Evolutionary conservation across 129 eudicot species (phyloP), one percentile per base, ranked within the genome.

Genomic region (Centella asiatica): DNA sequence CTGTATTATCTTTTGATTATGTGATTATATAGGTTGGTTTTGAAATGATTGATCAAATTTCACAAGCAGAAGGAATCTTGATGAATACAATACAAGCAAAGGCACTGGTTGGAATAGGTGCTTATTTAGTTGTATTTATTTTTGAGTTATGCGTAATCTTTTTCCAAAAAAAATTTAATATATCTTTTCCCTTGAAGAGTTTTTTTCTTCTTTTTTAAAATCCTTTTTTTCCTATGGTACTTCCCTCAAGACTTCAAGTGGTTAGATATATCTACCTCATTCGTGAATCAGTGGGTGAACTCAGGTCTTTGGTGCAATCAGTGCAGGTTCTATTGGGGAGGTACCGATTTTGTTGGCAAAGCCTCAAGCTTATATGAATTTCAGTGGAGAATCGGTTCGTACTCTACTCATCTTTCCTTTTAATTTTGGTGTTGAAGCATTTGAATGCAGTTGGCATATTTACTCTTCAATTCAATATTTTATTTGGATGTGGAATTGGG

Each of bases 331-430:
- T 44, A 84, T 92, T 19, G 96, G 95, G 49, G 88, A 92, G 71
- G 98, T 92, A 14, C 98, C 98, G 1, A 62, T 92, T 64, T 67
- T 92, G 67, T 61, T 92, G 74, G 98, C 86, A 24, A 87, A 92
- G 66, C 96, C 98, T 69, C 96, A 87, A 74, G 74, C 95, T 13
- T 93, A 93, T 66, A 85, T 93, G 92, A 93, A 87, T 75, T 87
- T 82, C 75, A 93, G 96, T 72, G 99, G 99, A 65, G 99, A 93
- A 80, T 71, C 99, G 77, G 99, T 92, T 60, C 46, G 88, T 77
- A 20, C 57, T 56, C 24, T 4, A 22, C 24, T n/a, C n/a, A n/a
- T n/a, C n/a, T n/a, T 27, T 57, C 40, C 8, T 36, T 60, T 29
- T 25, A 59, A 6, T 42, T 46, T 0, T 19, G 18, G 8, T 56